Evolutionary conservation across 305 asterid species (phyloP), one percentile per base, ranked within the genome.

Genomic region (Fraxinus platypoda): DNA sequence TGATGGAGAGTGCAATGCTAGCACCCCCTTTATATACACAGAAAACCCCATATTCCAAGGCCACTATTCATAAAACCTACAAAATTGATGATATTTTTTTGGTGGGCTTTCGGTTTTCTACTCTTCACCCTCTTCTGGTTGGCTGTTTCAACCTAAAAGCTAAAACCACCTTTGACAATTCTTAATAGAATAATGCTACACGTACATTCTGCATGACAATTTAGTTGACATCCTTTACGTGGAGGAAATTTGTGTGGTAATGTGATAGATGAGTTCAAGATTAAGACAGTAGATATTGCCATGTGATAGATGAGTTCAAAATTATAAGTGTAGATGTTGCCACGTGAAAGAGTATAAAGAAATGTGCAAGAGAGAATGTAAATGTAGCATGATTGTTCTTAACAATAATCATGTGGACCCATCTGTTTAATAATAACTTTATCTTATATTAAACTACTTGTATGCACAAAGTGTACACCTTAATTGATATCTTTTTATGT

Each of bases 121-220:
- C 26, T 54, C 68, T 35, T 8, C 23, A 23, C 34, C 13, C 38
- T 17, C 72, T 21, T 46, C 41, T 13, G 15, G 59, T 68, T 78
- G 77, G 84, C 41, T 64, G 77, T 74, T 52, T 62, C 25, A 25
- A 57, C 73, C 81, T 74, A 74, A 30, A 59, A 79, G 83, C 80
- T 71, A 86, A 90, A 89, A 88, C 94, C 93, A 81, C 88, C 76
- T 26, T 26, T 23, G 76, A 70, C 33, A 8, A 70, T 78, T 74
- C 76, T 80, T 46, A 77, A 25, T 43, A 43, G 52, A 43, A 43
- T 43, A 43, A 41, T 43, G 4, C 2, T 41, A 38, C 7, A 37
- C 11, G 13, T 41, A 38, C 13, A 9, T 41, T 41, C 4, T 41
- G 12, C 49, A 9, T 41, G 49, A 11, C 15, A 41, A 41, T 41